Base-by-base conservation (phyloP, 768 basidiomycete species). In the Rhodotorula taiwanensis region DNA sequence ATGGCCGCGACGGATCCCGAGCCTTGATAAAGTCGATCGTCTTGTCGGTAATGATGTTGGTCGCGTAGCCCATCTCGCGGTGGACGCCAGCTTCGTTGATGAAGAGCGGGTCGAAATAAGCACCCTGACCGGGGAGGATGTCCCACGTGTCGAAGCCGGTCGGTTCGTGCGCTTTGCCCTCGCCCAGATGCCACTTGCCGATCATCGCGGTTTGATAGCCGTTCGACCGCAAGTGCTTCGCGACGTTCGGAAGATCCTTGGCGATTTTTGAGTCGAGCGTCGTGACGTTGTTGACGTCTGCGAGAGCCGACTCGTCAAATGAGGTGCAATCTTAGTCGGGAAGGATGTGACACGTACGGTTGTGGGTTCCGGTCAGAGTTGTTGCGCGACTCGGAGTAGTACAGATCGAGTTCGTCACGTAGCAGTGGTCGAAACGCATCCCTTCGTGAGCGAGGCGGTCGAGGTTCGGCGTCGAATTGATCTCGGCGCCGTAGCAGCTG, bases 21-120 rank as follows among this genome's bases (percentile, higher is more conserved):
- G 41, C 3, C 20, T 45, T 21, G 56, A 71, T 69, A 27, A 68
- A 71, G 55, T 71, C 52, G 56, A 71, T 58, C n/a, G 55, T 52
- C 56, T 71, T 71, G 64, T 71, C 67, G 14, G 70, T 69, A 48
- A 69, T 71, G 36, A 71, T 55, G 53, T 71, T 67, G 33, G 70
- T 71, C 8, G 30, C 48, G 48, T 47, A 71, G 25, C 67, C 70
- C 30, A 48, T 47, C 31, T 57, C 52, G 43, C 55, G 54, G 52
- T 50, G 33, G 18, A 4, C 18, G 7, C 59, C 52, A 2, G 15
- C 30, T 33, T 43, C 44, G 53, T 66, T 45, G 57, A 66, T 66
- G 64, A 69, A 69, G 10, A 28, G 25, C 10, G 70, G 67, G 51
- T 71, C 70, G 54, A 58, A 69, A 43, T 69, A 69, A 23, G 53